phyloP scores from a whole-genome alignment of 1,284 basidiomycete genomes.

The Rhodotorula sp. region DNA sequence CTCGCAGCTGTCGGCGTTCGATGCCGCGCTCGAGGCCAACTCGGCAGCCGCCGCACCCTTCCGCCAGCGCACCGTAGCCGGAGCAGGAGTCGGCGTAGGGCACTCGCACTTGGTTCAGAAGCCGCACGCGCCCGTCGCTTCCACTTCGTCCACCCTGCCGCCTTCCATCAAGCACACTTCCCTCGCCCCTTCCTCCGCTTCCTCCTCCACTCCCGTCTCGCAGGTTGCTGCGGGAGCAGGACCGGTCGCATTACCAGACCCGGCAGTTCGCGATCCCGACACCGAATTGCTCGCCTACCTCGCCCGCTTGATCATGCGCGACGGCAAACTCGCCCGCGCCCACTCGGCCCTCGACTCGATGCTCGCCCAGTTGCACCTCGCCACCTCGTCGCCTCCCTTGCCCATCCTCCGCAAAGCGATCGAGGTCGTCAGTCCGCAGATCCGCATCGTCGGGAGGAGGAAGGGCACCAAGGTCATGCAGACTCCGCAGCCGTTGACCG shows the following conservation, averaged over 20 bases:
- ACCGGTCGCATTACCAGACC: constrained; percentile 10
- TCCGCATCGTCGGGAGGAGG: constrained; percentile 49
- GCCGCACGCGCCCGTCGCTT: neutral
- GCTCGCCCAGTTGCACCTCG: constrained; percentile 45
- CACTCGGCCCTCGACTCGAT: constrained; percentile 46
- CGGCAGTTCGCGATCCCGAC: constrained; percentile 39
- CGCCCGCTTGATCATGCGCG: constrained; percentile 50
- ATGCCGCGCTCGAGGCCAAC: constrained; percentile 8
- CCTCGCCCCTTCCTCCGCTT: constrained; percentile 4
- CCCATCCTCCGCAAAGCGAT: constrained; percentile 49
- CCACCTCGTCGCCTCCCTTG: constrained; percentile 48
- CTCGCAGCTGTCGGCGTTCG: neutral
- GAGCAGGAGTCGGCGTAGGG: neutral
- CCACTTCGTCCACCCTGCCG: neutral
- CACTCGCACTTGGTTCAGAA: neutral
- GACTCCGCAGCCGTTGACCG: constrained; percentile 49
- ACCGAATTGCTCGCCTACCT: constrained; percentile 47
- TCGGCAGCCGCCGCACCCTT: neutral
- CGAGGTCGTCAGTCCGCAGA: constrained; percentile 46
- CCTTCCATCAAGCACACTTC: constrained; percentile 2
- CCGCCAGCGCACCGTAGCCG: neutral
- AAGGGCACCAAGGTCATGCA: constrained; percentile 48
- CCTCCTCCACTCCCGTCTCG: constrained; percentile 6
- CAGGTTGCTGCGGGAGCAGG: neutral
- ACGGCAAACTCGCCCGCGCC: constrained; percentile 51